Conservation (phyloP, 2,329 filamentous ascomycete genomes). For the Sphaerulina populicola region DNA sequence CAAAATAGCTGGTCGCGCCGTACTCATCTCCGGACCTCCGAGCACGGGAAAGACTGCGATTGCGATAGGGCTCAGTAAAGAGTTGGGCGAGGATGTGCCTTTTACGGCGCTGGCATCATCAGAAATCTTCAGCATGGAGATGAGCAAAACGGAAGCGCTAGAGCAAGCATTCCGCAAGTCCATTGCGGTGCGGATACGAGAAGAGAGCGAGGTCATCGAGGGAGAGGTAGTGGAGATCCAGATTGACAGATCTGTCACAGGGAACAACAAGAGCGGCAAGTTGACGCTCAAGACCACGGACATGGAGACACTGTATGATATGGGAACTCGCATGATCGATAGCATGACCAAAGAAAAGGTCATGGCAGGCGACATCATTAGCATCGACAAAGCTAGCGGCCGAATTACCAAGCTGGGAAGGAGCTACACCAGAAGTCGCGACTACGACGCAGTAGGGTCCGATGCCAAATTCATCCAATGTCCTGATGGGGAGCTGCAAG, state of each 20-base stretch:
- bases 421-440: conserved; percentile 86
- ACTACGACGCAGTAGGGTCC: conserved; percentile 98
- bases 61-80: conserved; percentile 97
- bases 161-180: conserved; percentile 99
- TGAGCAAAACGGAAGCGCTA: conserved; percentile 97
- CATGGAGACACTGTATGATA: conserved; percentile 99
- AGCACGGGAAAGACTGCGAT: conserved; percentile 98
- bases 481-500: conserved; percentile 93
- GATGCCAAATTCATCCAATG: conserved; percentile 98
- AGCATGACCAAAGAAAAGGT: conserved; percentile 99
- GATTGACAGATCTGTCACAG: conserved; percentile 92
- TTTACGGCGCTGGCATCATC: conserved; percentile 94
- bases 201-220: conserved; percentile 98
- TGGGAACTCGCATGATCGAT: conserved; percentile 99
- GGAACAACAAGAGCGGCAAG: conserved; percentile 94
- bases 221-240: conserved; percentile 98
- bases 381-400: conserved; percentile 95
- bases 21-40: conserved; percentile 88
- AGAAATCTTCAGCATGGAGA: conserved; percentile 97
- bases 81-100: conserved; percentile 78
- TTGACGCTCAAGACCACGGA: conserved; percentile 99
- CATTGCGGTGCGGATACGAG: conserved; percentile 95
- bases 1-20: conserved; percentile 92
- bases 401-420: conserved; percentile 96
- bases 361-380: conserved; percentile 96